Percentiles rank a stretch among this genome's conserved stretches.
phyloP scores from a whole-genome alignment of 306 rosid genomes.

The Datisca glomerata region DNA sequence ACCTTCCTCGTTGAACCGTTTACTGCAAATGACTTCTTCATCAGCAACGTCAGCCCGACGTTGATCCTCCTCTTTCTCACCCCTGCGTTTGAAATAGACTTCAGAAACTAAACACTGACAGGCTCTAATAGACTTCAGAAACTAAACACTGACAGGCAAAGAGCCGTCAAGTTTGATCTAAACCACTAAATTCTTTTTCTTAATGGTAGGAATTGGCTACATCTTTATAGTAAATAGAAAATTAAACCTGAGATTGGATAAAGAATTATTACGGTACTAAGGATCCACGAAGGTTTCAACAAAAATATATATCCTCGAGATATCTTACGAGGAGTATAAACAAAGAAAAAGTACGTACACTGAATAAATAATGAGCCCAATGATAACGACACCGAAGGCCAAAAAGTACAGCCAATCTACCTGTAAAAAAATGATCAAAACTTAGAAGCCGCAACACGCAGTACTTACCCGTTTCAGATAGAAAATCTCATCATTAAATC shows the following conservation, averaged over 20 bases:
- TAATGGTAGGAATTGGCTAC: too few relatives aligned
- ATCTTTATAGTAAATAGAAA: not conserved
- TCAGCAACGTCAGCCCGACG: conserved; percentile 22
- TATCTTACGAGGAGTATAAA: conserved; percentile 1
- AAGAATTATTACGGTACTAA: too few relatives aligned
- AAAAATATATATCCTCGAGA: not conserved
- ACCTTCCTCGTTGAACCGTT: conserved; percentile 37
- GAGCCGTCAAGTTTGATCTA: too few relatives aligned
- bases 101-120: not conserved
- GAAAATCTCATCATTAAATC: too few relatives aligned
- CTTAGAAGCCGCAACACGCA: too few relatives aligned
- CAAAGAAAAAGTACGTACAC: conserved; percentile 35
- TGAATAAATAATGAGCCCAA: conserved; percentile 76
- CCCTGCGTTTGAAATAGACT: conserved; percentile 27
- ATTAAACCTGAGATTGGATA: not conserved
- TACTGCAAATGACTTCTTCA: conserved; percentile 29
- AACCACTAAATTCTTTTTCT: too few relatives aligned
- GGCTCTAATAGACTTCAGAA: not conserved
- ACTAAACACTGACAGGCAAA: too few relatives aligned
- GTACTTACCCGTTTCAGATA: too few relatives aligned
- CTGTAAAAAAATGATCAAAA: conserved; percentile 39
- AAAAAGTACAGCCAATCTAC: conserved; percentile 95
- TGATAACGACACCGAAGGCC: conserved; percentile 62
- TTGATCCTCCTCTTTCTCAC: conserved; percentile 39
- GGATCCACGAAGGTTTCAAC: too few relatives aligned